Evolutionary conservation across 2,329 filamentous ascomycete species (phyloP), one percentile per base, ranked within the genome.

Genomic region (Sporothrix pallida): DNA sequence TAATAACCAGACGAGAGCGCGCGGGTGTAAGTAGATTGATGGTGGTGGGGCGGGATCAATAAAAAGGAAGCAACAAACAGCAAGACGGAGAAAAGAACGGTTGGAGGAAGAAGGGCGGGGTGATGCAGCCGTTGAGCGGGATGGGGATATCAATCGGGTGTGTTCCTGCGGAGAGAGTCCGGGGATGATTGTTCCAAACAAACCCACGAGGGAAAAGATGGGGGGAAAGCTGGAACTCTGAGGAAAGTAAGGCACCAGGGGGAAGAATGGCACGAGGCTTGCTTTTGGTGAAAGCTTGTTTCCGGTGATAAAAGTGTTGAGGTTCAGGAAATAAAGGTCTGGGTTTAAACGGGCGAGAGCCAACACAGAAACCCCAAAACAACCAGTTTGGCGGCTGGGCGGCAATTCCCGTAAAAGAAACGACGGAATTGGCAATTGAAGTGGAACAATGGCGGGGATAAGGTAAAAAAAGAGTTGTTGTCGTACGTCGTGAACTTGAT

Each of bases 311-410:
- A 69, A 63, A 20, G 44, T 15, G 1, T 50, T 20, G 60, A 46
- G 31, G 58, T 31, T 13, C 50, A 26, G 31, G 44, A 44, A 72
- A 68, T 63, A 71, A 65, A 46, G 70, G 60, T n/a, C 58, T 75
- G 63, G 62, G 63, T 65, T 73, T 73, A 73, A 60, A 70, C 71
- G 71, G 72, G 52, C 48, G 42, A 73, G n/a, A 68, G 65, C 65
- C 63, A 73, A 65, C 42, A 72, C 37, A 58, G 8, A 56, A 56
- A 8, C 20, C 52, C 20, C 20, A 31, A 46, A 37, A 50, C 17
- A 54, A 44, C 50, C 6, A 31, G 9, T 54, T 54, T 23, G 60
- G 62, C 50, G 20, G n/a, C 46, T 50, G 68, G 23, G 46, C 70
- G 67, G 74, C 46, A 71, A 37, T 68, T 73, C 44, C 74, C 72